Percentiles rank a stretch among this genome's conserved stretches.
These are phyloP conservation scores for Boletus coccyginus DNA, from an alignment of 768 basidiomycete species.

Conservation along the genomic window DNA sequence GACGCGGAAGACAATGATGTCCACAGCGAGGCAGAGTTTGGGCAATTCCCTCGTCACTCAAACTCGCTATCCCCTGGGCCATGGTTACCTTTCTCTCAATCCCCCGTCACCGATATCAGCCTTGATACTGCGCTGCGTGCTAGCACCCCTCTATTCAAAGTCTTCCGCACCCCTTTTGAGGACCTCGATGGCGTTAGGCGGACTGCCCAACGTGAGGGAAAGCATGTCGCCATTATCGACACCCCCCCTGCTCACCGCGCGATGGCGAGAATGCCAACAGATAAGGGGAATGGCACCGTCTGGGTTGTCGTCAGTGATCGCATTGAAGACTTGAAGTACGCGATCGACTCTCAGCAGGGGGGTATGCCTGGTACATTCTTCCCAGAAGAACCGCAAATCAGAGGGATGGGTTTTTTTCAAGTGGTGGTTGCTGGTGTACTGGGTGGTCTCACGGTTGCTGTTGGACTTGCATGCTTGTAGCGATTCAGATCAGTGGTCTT, in stretches of 20 bases:
- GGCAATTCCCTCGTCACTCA: constrained; percentile 13
- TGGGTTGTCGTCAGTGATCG: constrained; percentile 34
- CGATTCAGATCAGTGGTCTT: constrained; percentile 19
- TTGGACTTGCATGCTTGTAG: constrained; percentile 33
- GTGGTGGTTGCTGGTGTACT: constrained; percentile 31
- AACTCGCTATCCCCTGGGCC: constrained; percentile 22
- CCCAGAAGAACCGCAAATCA: constrained; percentile 14
- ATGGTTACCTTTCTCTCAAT: constrained; percentile 29
- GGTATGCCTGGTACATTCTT: constrained; percentile 33
- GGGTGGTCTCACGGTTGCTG: constrained; percentile 30
- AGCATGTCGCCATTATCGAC: constrained; percentile 28
- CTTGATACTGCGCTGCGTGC: constrained; percentile 25
- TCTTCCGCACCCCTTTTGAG: constrained; percentile 30
- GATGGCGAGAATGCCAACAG: constrained; percentile 15
- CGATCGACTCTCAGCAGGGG: constrained; percentile 30
- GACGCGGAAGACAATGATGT: constrained; percentile 10
- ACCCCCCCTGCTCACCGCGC: constrained; percentile 27
- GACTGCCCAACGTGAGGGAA: constrained; percentile 31
- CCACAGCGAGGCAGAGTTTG: constrained; percentile 6
- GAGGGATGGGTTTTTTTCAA: constrained; percentile 30
- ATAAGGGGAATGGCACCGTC: constrained; percentile 20
- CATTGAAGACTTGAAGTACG: constrained; percentile 32
- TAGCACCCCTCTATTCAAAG: constrained; percentile 34
- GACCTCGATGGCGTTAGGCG: constrained; percentile 25
- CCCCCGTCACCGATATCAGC: constrained; percentile 23